phyloP scores from a whole-genome alignment of 805 yeast genomes.

The Saccharomycopsis selenospora region DNA sequence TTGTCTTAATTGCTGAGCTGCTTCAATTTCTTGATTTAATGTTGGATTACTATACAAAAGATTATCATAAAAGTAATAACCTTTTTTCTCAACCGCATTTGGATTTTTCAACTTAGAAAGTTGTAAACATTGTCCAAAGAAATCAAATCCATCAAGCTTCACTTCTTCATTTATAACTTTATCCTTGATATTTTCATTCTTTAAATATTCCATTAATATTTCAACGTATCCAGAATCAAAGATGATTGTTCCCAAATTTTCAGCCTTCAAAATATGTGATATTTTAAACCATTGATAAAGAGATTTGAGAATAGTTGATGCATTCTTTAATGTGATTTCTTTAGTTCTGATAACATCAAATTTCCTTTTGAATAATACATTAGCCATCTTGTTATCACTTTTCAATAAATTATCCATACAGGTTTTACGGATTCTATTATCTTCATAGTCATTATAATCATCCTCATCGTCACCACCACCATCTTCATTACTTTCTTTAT shows the following conservation, averaged over 20 bases:
- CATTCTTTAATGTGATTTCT: constrained; percentile 53
- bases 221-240: constrained; percentile 61
- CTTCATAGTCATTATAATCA: constrained; percentile 8
- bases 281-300: constrained; percentile 72
- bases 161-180: constrained; percentile 27
- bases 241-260: constrained; percentile 60
- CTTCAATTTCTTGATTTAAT: constrained; percentile 9
- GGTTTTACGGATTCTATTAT: constrained; percentile 19
- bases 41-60: constrained; percentile 13
- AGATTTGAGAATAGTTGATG: constrained; percentile 44
- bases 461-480: background rate
- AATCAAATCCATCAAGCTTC: constrained; percentile 20
- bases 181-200: constrained; percentile 26
- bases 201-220: constrained; percentile 22
- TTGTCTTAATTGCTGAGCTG: constrained; percentile 10
- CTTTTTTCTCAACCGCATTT: background rate
- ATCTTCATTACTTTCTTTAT: background rate
- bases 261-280: constrained; percentile 72
- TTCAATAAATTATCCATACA: constrained; percentile 12
- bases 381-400: constrained; percentile 14
- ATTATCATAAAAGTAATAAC: constrained; percentile 19
- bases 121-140: constrained; percentile 22
- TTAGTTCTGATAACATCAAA: constrained; percentile 53
- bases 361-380: constrained; percentile 26
- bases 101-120: background rate